A percentile compares a stretch with the other conserved stretches of the same genome.
Evolutionary conservation across 495 filamentous ascomycete genomes (phyloP).

Genomic region (Coniosporium apollinis): DNA sequence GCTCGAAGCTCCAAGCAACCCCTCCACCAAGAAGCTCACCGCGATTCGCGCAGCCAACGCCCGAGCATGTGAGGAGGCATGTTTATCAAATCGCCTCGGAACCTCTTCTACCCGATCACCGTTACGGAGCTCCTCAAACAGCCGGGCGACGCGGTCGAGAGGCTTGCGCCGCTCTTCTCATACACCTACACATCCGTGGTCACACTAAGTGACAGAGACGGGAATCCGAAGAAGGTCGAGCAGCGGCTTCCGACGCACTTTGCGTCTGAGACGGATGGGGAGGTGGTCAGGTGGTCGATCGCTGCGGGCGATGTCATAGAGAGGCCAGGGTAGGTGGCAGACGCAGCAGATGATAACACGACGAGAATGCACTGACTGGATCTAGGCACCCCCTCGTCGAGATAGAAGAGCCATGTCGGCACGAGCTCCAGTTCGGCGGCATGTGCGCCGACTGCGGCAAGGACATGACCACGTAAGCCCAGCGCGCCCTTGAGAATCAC

Average conservation of each 20-base stretch:
- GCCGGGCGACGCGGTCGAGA: conserved; percentile 54
- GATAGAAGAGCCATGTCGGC: conserved; percentile 80
- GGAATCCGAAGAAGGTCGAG: conserved; percentile 47
- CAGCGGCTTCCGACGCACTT: conserved; percentile 59
- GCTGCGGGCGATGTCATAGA: conserved; percentile 51
- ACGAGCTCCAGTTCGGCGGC: conserved; percentile 78
- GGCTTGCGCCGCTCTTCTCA: conserved; percentile 58
- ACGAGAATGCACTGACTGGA: no score
- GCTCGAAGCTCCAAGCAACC: no score
- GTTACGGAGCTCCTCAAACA: conserved; percentile 70
- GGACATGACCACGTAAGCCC: conserved; percentile 73
- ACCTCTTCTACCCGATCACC: conserved; percentile 85
- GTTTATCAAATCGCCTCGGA: conserved; percentile 33
- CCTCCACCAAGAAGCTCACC: no score
- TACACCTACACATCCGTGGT: conserved; percentile 69
- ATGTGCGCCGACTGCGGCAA: conserved; percentile 87
- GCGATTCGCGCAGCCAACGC: no score
- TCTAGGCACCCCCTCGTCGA: conserved; percentile 44
- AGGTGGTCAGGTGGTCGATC: conserved; percentile 57
- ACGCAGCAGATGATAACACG: no score
- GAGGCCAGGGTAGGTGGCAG: conserved; percentile 5
- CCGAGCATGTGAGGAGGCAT: conserved; percentile 16
- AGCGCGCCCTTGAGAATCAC: background rate
- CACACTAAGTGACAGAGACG: conserved; percentile 54
- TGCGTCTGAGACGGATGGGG: conserved; percentile 68